Evolutionary conservation across 306 rosid genomes (phyloP).

Genomic region (Lupinus albus): DNA sequence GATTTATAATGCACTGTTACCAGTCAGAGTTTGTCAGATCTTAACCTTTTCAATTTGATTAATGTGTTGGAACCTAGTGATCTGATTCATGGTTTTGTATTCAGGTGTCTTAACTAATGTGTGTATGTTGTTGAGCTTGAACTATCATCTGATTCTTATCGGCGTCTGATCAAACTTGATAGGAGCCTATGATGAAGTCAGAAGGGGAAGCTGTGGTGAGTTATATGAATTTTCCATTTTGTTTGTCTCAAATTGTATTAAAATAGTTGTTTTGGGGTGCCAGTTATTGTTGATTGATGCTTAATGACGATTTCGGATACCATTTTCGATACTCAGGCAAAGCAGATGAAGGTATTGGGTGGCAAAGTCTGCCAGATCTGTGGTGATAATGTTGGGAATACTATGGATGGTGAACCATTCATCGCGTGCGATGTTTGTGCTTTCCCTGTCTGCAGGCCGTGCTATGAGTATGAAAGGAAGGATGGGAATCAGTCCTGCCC

Average conservation of each 20-base stretch:
- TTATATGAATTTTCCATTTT: conserved; percentile 24
- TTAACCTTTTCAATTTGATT: background rate
- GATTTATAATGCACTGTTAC: conserved; percentile 15
- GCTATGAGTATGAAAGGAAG: conserved; percentile 97
- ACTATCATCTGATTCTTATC: conserved; percentile 43
- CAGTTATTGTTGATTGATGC: conserved; percentile 14
- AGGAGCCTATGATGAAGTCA: conserved; percentile 72
- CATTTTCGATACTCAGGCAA: conserved; percentile 51
- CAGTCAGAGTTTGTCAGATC: conserved; percentile 28
- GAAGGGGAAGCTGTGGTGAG: conserved; percentile 85
- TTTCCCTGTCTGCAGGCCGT: conserved; percentile 92
- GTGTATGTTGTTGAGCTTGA: conserved; percentile 51
- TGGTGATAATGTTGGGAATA: conserved; percentile 80
- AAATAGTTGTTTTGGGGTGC: conserved; percentile 14
- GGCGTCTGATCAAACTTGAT: conserved; percentile 45
- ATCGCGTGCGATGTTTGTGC: conserved; percentile 80
- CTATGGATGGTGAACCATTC: conserved; percentile 67
- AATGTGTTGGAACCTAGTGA: conserved; percentile 26
- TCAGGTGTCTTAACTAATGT: conserved; percentile 48
- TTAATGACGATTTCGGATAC: conserved; percentile 11
- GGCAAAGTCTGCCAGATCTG: conserved; percentile 88
- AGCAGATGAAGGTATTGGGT: conserved; percentile 59
- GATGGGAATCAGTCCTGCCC: conserved; percentile 98
- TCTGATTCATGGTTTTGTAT: conserved; percentile 28
- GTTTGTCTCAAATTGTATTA: background rate